Conservation (phyloP, 2,329 filamentous ascomycete genomes). For the Fonsecaea multimorphosa region DNA sequence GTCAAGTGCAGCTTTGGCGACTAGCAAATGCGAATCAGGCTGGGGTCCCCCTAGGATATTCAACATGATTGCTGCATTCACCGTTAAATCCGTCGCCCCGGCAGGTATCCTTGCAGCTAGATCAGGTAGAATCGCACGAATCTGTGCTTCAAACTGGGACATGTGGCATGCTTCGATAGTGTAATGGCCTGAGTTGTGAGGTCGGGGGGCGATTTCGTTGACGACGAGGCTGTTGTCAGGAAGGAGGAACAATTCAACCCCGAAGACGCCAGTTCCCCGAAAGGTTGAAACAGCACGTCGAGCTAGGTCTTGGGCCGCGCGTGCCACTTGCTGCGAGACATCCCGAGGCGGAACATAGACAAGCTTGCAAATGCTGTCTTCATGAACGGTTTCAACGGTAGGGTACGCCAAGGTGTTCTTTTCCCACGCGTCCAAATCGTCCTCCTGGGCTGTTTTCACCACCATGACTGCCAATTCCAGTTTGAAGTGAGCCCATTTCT, state of each 20-base stretch:
- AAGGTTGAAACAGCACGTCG: constrained; percentile 79
- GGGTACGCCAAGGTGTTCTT: constrained; percentile 71
- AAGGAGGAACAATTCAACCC: constrained; percentile 93
- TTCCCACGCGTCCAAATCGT: constrained; percentile 55
- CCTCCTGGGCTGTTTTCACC: constrained; percentile 76
- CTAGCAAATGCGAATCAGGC: constrained; percentile 65
- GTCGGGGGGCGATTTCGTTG: constrained; percentile 84
- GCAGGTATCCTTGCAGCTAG: constrained; percentile 65
- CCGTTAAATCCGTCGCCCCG: constrained; percentile 53
- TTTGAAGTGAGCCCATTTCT: constrained; percentile 85
- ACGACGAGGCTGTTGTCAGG: constrained; percentile 74
- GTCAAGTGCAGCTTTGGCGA: constrained; percentile 63
- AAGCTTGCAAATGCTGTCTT: constrained; percentile 93
- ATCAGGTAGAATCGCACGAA: constrained; percentile 73
- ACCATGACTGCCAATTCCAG: constrained; percentile 95
- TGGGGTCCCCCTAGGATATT: constrained; percentile 65
- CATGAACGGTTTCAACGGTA: constrained; percentile 90
- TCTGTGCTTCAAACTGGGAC: constrained; percentile 90
- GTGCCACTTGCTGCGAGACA: constrained; percentile 65
- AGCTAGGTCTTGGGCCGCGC: constrained; percentile 76
- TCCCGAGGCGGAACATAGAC: constrained; percentile 83
- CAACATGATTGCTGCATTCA: constrained; percentile 59
- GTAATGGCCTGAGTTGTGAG: constrained; percentile 93
- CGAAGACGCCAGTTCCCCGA: constrained; percentile 89
- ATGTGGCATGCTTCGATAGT: constrained; percentile 90